Percentiles rank a stretch among this genome's conserved stretches.
Conservation (phyloP, 495 filamentous ascomycete genomes). For the Lindgomyces ingoldianus region DNA sequence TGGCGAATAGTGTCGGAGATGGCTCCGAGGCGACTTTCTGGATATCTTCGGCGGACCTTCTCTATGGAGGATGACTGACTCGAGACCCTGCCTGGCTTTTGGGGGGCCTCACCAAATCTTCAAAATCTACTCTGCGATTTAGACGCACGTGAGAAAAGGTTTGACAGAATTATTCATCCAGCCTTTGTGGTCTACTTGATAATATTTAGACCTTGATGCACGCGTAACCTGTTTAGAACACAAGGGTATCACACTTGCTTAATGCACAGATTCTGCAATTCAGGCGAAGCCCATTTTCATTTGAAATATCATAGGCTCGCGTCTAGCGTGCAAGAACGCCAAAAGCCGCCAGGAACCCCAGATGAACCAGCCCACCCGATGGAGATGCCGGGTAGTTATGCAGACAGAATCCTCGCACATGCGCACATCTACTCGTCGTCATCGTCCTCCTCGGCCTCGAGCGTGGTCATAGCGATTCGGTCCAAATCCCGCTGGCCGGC, state of each 20-base stretch:
- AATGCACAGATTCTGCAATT: not conserved
- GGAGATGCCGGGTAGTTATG: conserved; percentile 17
- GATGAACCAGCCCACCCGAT: conserved; percentile 15
- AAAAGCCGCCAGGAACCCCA: conserved; percentile 19
- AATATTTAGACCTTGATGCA: too few species aligned
- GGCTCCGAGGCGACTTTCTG: too few species aligned
- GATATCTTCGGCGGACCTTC: too few species aligned
- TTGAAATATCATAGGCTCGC: conserved; percentile 27
- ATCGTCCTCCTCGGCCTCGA: conserved; percentile 70
- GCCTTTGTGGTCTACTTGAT: too few species aligned
- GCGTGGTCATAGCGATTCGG: conserved; percentile 77
- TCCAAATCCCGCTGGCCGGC: conserved; percentile 97
- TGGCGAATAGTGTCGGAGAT: too few species aligned
- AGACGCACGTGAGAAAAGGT: too few species aligned
- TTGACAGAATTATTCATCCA: too few species aligned
- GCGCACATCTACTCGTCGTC: conserved; percentile 52
- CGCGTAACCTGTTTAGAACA: too few species aligned
- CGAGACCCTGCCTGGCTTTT: too few species aligned
- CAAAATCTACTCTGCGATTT: too few species aligned
- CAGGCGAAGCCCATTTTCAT: conserved; percentile 25
- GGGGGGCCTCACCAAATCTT: too few species aligned
- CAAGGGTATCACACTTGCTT: not conserved
- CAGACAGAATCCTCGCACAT: not conserved
- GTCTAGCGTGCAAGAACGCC: conserved; percentile 32
- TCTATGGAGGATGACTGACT: too few species aligned